phyloP scores from a whole-genome alignment of 495 filamentous ascomycete species.

The Choiromyces venosus region DNA sequence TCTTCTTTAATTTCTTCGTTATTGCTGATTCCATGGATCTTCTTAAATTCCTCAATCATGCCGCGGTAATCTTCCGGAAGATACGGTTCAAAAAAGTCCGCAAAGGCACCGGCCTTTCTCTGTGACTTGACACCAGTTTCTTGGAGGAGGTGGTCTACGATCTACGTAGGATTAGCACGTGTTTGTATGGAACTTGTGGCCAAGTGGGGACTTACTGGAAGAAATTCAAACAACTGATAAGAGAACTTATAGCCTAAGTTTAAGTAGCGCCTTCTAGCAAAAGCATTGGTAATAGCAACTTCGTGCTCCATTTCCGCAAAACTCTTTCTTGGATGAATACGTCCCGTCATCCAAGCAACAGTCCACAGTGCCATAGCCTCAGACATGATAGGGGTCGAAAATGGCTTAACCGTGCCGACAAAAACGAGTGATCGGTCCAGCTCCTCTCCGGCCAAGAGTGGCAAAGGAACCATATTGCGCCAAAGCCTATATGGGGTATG shows the following conservation, averaged over 20 bases:
- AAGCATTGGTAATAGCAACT: slow-evolving; percentile 22
- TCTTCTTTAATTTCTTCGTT: not conserved
- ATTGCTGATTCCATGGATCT: not conserved
- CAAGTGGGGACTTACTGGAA: slow-evolving; percentile 15
- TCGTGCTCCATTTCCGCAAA: slow-evolving; percentile 21
- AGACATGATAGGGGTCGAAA: slow-evolving; percentile 13
- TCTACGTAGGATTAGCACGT: slow-evolving; percentile 1
- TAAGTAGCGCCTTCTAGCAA: slow-evolving; percentile 16
- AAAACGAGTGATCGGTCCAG: slow-evolving; percentile 9
- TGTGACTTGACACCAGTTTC: slow-evolving; percentile 32
- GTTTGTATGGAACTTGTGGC: not conserved
- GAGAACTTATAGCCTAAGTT: not conserved
- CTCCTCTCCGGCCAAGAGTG: not conserved
- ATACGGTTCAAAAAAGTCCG: slow-evolving; percentile 45
- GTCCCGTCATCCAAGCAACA: slow-evolving; percentile 34
- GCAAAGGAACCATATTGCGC: slow-evolving; percentile 27
- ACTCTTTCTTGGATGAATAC: not conserved
- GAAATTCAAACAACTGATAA: slow-evolving; percentile 13
- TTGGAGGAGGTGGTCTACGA: slow-evolving; percentile 25
- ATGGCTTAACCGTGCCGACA: slow-evolving; percentile 9
- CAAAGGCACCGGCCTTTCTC: slow-evolving; percentile 18
- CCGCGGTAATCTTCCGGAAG: slow-evolving; percentile 43
- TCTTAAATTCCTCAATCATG: slow-evolving; percentile 42
- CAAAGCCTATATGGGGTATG: slow-evolving; percentile 37
- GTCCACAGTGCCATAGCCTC: slow-evolving; percentile 29